Base-by-base conservation (phyloP, 345 rosid species). In the Ricinus communis region DNA sequence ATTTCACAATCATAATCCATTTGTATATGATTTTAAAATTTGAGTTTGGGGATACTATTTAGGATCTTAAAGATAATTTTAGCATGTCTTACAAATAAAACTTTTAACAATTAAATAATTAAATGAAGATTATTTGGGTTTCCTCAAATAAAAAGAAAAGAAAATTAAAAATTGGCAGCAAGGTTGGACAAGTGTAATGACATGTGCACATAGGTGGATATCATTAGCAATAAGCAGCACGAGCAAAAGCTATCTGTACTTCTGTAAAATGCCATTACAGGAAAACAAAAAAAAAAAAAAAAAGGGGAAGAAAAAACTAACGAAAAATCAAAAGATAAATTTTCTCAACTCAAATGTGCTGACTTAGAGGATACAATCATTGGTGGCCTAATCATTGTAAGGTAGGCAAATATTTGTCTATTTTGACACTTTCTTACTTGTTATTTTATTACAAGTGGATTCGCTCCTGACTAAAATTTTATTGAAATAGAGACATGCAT, bases 131-230 rank as follows among this genome's bases (percentile, higher is more conserved):
- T 41, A 41, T 57, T 27, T 56, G 31, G 5, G 5, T n/a, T n/a
- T n/a, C n/a, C n/a, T n/a, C n/a, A n/a, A n/a, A n/a, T n/a, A n/a
- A n/a, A n/a, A n/a, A n/a, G n/a, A n/a, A n/a, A n/a, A n/a, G n/a
- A n/a, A n/a, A n/a, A n/a, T n/a, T n/a, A n/a, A n/a, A n/a, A n/a
- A n/a, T n/a, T n/a, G n/a, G n/a, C n/a, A 7, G 27, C 21, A 21
- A 15, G 16, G 53, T 15, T 68, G 8, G 56, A 59, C 14, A 12
- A 25, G 5, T 52, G 47, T 47, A 27, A 43, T 56, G 70, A 65
- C 76, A 65, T 56, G 57, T 47, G 76, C 76, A 19, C 47, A 46
- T 12, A 73, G 76, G 66, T 65, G 76, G 76, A 66, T 36, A 47
- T 58, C 71, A 65, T 47, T 49, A 47, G 30, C 57, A 27, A 2